Percentiles rank a stretch among this genome's conserved stretches.
Evolutionary conservation across 75 land plant genomes (phyloP).

Genomic region (Picea sitchensis): DNA sequence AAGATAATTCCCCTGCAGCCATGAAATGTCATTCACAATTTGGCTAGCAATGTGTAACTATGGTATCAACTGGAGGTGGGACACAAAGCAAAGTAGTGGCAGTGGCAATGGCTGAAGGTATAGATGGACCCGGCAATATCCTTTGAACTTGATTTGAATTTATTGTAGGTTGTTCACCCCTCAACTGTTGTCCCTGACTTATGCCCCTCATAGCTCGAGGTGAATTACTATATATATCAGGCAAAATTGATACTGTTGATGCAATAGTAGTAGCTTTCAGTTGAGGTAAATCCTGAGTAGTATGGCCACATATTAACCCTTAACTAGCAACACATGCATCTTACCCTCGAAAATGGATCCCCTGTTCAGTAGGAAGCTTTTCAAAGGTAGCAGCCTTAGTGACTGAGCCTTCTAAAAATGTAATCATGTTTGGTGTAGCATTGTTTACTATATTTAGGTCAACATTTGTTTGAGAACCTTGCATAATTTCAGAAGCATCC

Average conservation of each 20-base stretch:
- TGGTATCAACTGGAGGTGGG: not conserved
- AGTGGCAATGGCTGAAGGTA: constrained; percentile 21
- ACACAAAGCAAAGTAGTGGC: constrained; percentile 15
- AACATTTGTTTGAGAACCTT: not conserved
- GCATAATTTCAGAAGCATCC: not conserved
- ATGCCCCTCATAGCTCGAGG: not conserved
- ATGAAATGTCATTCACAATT: not conserved
- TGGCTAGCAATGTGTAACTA: not conserved
- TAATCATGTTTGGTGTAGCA: not conserved
- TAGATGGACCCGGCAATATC: constrained; percentile 18
- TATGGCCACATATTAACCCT: not conserved
- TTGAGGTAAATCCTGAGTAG: not conserved
- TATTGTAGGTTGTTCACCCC: not conserved
- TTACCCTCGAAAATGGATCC: not conserved
- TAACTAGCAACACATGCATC: not conserved
- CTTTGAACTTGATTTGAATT: not conserved
- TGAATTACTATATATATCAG: no score
- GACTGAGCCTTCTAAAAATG: not conserved
- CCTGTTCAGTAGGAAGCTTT: not conserved
- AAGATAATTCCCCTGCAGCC: not conserved
- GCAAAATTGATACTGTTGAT: no score
- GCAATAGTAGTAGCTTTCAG: no score
- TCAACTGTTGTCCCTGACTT: not conserved
- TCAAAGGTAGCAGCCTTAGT: not conserved
- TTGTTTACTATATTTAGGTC: not conserved